Conservation (phyloP, 2,329 filamentous ascomycete species). For the Anthostomella pinea region DNA sequence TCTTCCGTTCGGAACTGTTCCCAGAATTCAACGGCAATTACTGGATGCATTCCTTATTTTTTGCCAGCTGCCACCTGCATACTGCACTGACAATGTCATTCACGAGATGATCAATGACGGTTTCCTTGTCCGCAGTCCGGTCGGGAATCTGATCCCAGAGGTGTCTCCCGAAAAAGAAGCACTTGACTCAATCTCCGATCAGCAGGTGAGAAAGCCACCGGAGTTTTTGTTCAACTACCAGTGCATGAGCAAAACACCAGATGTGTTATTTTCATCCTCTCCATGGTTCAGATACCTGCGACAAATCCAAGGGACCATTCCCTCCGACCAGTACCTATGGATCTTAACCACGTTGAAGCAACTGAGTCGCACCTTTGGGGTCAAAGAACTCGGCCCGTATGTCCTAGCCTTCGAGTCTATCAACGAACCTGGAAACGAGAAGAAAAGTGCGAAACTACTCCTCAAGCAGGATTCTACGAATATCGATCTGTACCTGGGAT, state of each 20-base stretch:
- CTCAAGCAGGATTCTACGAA: constrained; percentile 67
- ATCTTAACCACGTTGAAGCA: constrained; percentile 54
- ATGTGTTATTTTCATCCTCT: constrained; percentile 50
- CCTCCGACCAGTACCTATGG: constrained; percentile 42
- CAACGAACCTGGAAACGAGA: constrained; percentile 53
- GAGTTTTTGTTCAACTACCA: constrained; percentile 24
- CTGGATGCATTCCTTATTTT: constrained; percentile 71
- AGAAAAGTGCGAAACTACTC: constrained; percentile 69
- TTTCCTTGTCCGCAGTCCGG: constrained; percentile 43
- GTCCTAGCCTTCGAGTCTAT: constrained; percentile 64
- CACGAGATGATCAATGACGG: constrained; percentile 47
- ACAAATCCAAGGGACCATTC: constrained; percentile 17
- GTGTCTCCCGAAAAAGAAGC: constrained; percentile 2
- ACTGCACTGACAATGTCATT: constrained; percentile 24
- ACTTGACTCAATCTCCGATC: constrained; percentile 7
- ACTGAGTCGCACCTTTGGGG: constrained; percentile 45
- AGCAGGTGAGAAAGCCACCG: constrained; percentile 14
- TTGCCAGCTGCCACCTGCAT: constrained; percentile 57
- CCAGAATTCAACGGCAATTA: constrained; percentile 43
- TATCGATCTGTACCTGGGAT: constrained; percentile 72
- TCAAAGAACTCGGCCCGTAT: constrained; percentile 63
- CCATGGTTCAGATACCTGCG: constrained; percentile 45
- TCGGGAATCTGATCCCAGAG: constrained; percentile 20
- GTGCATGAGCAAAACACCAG: constrained; percentile 28
- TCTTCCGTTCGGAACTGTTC: constrained; percentile 40